Base-by-base conservation (phyloP, 176 grass and related monocot genomes). In the Bromus sterilis region DNA sequence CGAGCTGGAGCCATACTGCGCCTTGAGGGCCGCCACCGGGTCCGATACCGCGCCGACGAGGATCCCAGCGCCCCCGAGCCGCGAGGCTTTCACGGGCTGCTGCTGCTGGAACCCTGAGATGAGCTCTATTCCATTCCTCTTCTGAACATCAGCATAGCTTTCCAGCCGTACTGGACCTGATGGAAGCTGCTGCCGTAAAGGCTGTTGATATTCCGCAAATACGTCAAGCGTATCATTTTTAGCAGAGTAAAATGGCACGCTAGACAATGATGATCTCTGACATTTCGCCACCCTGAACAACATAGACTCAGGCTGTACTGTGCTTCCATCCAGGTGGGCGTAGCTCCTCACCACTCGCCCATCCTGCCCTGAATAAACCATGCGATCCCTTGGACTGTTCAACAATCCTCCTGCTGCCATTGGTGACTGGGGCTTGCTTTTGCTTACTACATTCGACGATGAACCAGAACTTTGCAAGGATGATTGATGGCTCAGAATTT, bases 401-500 rank as follows among this genome's bases (percentile, higher is more conserved):
- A 82, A 56, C 67, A 78, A 69, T 40, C 32, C 81, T 40, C 74
- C 25, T 62, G 87, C 41, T 34, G 82, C 14, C 41, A 67, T 86
- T 59, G 80, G 71, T 2, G 77, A 84, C 11, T 72, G 23, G 64
- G 83, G 77, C 61, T 84, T 85, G 80, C 67, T 88, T 78, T 85
- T 87, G 74, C 9, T 87, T 62, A 64, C 87, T 62, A 64, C 87
- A 55, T 92, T 78, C 12, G 23, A 71, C 5, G 89, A 87, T n/a
- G 79, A 80, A 7, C 56, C 77, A 65, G 87, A 83, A 66, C 86
- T 94, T 72, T 94, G 93, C 75, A 78, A 56, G 9, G 89, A 66
- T 10, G 86, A 94, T 67, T 89, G 78, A 35, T 89, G 84, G 43
- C 87, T 89, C 41, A 94, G 89, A 85, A 97, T 93, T 81, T 87